Conservation (phyloP, 768 basidiomycete species). For the Phylloporus scabripes region DNA sequence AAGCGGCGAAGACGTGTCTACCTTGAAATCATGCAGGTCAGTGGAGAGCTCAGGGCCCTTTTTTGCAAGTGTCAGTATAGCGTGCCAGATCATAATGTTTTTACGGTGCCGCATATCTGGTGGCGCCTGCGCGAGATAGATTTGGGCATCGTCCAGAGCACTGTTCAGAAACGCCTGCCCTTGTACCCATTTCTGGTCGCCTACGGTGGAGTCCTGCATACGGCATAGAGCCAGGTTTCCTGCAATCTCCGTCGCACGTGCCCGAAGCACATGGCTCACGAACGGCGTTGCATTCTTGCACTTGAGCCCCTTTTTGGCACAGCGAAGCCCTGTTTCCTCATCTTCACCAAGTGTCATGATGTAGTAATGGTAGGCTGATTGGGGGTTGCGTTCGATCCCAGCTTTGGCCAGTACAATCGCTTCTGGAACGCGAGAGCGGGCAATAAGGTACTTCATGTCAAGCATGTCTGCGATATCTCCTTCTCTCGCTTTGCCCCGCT, state of each 20-base stretch:
- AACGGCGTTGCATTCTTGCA: conserved; percentile 51
- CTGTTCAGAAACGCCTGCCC: conserved; percentile 57
- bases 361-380: conserved; percentile 56
- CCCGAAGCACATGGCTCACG: conserved; percentile 50
- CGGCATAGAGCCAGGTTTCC: conserved; percentile 47
- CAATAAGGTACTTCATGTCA: conserved; percentile 55
- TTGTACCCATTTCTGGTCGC: conserved; percentile 47
- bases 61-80: too few relatives aligned
- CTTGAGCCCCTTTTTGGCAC: conserved; percentile 60
- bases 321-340: conserved; percentile 44
- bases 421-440: conserved; percentile 41
- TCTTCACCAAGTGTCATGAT: conserved; percentile 48
- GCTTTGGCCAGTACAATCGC: conserved; percentile 42
- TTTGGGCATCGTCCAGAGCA: conserved; percentile 54
- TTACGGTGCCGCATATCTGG: conserved; percentile 59
- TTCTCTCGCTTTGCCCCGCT: conserved; percentile 36
- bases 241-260: conserved; percentile 56
- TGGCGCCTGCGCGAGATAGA: conserved; percentile 48
- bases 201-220: conserved; percentile 36
- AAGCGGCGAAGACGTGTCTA: too few relatives aligned
- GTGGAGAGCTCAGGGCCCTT: not conserved
- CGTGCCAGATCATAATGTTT: conserved; percentile 47
- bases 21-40: conserved; percentile 15
- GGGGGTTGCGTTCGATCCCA: conserved; percentile 47
- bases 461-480: conserved; percentile 53